Conservation (phyloP, 768 basidiomycete species). For the Amanita exitialis region DNA sequence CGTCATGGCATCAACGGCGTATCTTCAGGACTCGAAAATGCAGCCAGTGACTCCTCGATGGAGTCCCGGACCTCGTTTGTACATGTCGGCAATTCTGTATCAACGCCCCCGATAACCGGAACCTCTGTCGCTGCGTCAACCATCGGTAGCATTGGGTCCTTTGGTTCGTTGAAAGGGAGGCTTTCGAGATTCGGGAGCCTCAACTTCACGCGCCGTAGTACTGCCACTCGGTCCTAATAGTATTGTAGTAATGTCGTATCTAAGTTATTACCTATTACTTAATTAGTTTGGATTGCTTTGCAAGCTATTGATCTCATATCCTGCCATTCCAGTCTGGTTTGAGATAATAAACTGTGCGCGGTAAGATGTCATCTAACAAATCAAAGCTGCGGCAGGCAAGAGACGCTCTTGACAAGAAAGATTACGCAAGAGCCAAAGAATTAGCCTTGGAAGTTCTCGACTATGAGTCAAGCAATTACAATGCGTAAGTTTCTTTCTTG, state of each 20-base stretch:
- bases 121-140: constrained; percentile 56
- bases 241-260: constrained; percentile 8
- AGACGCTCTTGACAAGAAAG: constrained; percentile 67
- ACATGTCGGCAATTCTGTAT: constrained; percentile 48
- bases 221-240: constrained; percentile 7
- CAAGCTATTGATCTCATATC: constrained; percentile 6
- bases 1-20: constrained; percentile 79
- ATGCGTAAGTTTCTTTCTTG: constrained; percentile 44
- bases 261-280: constrained; percentile 11
- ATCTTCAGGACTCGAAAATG: constrained; percentile 60
- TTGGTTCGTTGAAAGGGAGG: constrained; percentile 60
- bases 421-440: constrained; percentile 58
- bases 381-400: constrained; percentile 71
- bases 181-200: constrained; percentile 73
- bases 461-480: constrained; percentile 76
- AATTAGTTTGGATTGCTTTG: constrained; percentile 5
- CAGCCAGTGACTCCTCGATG: constrained; percentile 48
- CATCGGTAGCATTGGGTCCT: constrained; percentile 46
- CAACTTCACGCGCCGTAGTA: constrained; percentile 47
- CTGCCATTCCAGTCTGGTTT: background rate
- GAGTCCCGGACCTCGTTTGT: constrained; percentile 70
- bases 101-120: constrained; percentile 35
- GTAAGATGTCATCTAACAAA: constrained; percentile 46
- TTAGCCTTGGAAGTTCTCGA: constrained; percentile 58
- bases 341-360: no score